Conservation (phyloP, 106 monocot genomes). For the Iris macrosiphon region DNA sequence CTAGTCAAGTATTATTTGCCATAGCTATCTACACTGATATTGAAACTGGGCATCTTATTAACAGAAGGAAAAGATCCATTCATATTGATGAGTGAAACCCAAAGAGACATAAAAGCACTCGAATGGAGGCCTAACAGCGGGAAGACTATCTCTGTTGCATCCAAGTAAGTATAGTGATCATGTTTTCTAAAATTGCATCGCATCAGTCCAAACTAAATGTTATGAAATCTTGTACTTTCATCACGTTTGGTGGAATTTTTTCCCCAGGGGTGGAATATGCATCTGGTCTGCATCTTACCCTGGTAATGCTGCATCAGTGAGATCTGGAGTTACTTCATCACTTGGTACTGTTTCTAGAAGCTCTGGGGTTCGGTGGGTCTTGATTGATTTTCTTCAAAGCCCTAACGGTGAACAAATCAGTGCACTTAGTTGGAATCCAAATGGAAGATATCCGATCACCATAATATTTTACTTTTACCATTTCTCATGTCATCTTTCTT, state of each 20-base stretch:
- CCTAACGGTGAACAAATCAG: slow-evolving; percentile 52
- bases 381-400: slow-evolving; percentile 79
- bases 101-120: slow-evolving; percentile 63
- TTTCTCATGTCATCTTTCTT: neutral
- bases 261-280: slow-evolving; percentile 76
- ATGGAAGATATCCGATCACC: slow-evolving; percentile 84
- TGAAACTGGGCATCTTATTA: neutral
- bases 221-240: neutral
- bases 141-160: slow-evolving; percentile 71
- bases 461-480: neutral
- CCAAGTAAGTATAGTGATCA: slow-evolving; percentile 47
- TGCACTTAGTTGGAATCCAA: slow-evolving; percentile 75
- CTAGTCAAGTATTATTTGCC: neutral
- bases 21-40: neutral
- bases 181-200: neutral
- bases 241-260: neutral
- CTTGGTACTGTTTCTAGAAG: slow-evolving; percentile 55
- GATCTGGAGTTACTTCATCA: slow-evolving; percentile 46
- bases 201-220: neutral
- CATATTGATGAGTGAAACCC: slow-evolving; percentile 69
- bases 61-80: slow-evolving; percentile 67
- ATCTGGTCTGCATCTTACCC: slow-evolving; percentile 96
- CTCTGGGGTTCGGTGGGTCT: slow-evolving; percentile 65
- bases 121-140: slow-evolving; percentile 96
- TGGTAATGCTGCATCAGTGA: slow-evolving; percentile 60